Conservation (phyloP, 768 basidiomycete genomes). For the Mycena venus region DNA sequence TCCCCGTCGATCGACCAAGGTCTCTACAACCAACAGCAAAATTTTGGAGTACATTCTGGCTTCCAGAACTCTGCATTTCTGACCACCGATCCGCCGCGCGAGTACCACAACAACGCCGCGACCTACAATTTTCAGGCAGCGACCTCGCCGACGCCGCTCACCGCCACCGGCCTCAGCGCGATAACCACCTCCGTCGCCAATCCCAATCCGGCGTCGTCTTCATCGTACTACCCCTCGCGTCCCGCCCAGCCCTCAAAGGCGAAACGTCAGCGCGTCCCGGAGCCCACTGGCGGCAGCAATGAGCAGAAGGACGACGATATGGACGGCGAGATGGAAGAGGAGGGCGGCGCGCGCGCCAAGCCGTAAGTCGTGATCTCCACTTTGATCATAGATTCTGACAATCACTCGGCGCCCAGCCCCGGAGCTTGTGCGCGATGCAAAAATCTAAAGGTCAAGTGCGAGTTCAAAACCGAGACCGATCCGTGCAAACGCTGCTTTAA, state of each 20-base stretch:
- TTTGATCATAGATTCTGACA: no score
- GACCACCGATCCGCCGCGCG: slow-evolving; percentile 25
- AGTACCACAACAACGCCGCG: slow-evolving; percentile 30
- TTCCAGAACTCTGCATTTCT: slow-evolving; percentile 26
- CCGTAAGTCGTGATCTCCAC: slow-evolving; percentile 48
- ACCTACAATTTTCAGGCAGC: slow-evolving; percentile 27
- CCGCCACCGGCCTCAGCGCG: slow-evolving; percentile 27
- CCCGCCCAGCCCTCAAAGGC: slow-evolving; percentile 36
- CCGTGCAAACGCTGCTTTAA: slow-evolving; percentile 82
- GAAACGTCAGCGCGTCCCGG: slow-evolving; percentile 53
- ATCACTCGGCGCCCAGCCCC: slow-evolving; percentile 43
- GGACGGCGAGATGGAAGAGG: slow-evolving; percentile 51
- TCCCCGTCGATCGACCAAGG: slow-evolving; percentile 22
- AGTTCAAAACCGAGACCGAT: slow-evolving; percentile 79
- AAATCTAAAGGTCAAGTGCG: slow-evolving; percentile 77
- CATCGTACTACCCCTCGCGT: slow-evolving; percentile 35
- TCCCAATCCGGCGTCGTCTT: neutral
- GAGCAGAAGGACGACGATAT: slow-evolving; percentile 51
- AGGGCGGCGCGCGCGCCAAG: slow-evolving; percentile 57
- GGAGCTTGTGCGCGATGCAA: slow-evolving; percentile 85
- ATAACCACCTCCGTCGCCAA: slow-evolving; percentile 8
- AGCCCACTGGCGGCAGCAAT: slow-evolving; percentile 37
- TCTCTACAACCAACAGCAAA: slow-evolving; percentile 10
- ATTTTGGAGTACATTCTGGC: no score
- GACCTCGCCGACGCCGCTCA: slow-evolving; percentile 11